phyloP scores from a whole-genome alignment of 345 rosid genomes.

The Salix arbutifolia region DNA sequence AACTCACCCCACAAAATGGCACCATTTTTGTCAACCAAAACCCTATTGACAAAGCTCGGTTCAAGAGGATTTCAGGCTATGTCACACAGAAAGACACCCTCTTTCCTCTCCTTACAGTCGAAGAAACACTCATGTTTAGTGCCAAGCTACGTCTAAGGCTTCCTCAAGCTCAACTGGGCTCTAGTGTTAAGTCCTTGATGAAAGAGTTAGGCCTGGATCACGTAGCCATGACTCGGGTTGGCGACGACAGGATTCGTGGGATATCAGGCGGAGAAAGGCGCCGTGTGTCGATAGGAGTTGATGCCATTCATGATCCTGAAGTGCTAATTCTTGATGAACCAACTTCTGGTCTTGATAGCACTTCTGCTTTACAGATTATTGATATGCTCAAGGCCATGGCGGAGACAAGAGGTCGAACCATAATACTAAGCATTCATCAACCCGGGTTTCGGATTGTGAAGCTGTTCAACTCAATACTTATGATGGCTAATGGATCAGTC shows the following conservation, averaged over 20 bases:
- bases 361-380: slow-evolving; percentile 73
- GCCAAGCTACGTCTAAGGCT: slow-evolving; percentile 73
- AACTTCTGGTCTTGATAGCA: slow-evolving; percentile 94
- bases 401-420: slow-evolving; percentile 66
- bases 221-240: slow-evolving; percentile 63
- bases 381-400: slow-evolving; percentile 92
- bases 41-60: slow-evolving; percentile 52
- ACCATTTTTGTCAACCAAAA: slow-evolving; percentile 56
- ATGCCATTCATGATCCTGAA: slow-evolving; percentile 80
- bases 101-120: slow-evolving; percentile 86
- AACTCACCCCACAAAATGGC: slow-evolving; percentile 55
- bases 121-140: slow-evolving; percentile 87
- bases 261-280: slow-evolving; percentile 96
- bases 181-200: slow-evolving; percentile 61
- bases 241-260: slow-evolving; percentile 78
- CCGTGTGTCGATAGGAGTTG: slow-evolving; percentile 93
- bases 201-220: slow-evolving; percentile 81
- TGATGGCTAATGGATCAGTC: slow-evolving; percentile 73
- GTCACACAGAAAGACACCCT: slow-evolving; percentile 86
- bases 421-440: slow-evolving; percentile 79
- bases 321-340: slow-evolving; percentile 95
- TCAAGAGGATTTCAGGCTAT: slow-evolving; percentile 79
- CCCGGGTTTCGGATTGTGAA: slow-evolving; percentile 92
- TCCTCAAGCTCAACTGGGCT: slow-evolving; percentile 42
- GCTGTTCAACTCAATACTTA: slow-evolving; percentile 64